Conservation (phyloP, 805 yeast genomes). For the Torulaspora microellipsoides region DNA sequence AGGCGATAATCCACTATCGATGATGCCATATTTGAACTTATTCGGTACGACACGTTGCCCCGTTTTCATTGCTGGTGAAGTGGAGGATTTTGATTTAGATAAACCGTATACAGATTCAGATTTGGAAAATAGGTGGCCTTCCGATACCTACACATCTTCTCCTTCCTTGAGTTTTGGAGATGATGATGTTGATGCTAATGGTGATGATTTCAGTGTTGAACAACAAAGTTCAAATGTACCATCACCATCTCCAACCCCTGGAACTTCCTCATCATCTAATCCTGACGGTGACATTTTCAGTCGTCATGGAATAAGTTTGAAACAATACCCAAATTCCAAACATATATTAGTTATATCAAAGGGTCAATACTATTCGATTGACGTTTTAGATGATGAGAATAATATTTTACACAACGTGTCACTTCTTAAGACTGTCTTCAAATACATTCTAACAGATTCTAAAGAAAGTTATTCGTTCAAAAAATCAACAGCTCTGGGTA, state of each 20-base stretch:
- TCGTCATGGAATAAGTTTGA: slow-evolving; percentile 64
- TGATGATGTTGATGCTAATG: slow-evolving; percentile 1
- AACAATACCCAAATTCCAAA: slow-evolving; percentile 56
- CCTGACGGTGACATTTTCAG: slow-evolving; percentile 18
- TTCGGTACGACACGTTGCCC: slow-evolving; percentile 68
- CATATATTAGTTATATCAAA: slow-evolving; percentile 73
- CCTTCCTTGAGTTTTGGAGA: neutral
- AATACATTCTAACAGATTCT: slow-evolving; percentile 66
- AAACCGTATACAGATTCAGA: slow-evolving; percentile 43
- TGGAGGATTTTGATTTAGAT: slow-evolving; percentile 36
- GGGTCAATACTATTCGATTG: slow-evolving; percentile 85
- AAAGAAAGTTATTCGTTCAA: slow-evolving; percentile 55
- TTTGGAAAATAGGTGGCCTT: slow-evolving; percentile 33
- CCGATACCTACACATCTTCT: neutral
- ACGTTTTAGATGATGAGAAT: slow-evolving; percentile 65
- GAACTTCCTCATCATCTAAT: slow-evolving; percentile 10
- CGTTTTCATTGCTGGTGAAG: slow-evolving; percentile 29
- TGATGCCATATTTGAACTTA: slow-evolving; percentile 61
- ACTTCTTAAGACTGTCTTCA: slow-evolving; percentile 62
- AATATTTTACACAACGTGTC: slow-evolving; percentile 61
- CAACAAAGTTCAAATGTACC: neutral
- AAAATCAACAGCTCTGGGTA: slow-evolving; percentile 66
- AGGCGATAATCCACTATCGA: slow-evolving; percentile 50
- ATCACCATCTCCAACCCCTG: neutral
- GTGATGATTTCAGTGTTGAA: neutral